Evolutionary conservation across 305 asterid genomes (phyloP).

Genomic region (Ruellia speciosa): DNA sequence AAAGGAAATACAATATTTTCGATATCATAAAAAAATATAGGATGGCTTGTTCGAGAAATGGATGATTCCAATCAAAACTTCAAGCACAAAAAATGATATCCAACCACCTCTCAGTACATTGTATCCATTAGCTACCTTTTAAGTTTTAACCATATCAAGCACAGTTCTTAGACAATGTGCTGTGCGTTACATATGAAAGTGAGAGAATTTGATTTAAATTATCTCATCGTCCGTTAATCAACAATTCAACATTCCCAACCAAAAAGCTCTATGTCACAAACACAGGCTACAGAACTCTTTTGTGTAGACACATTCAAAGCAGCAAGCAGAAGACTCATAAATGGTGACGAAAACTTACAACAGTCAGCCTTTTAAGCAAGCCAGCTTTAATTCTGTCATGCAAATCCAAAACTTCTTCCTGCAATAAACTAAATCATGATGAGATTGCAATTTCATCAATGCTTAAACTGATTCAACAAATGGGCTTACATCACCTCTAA

Average conservation of each 20-base stretch:
- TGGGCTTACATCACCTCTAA: conserved; percentile 11
- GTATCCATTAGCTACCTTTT: no score
- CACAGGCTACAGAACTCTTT: conserved; percentile 10
- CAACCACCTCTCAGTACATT: no score
- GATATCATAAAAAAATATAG: no score
- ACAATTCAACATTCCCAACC: not conserved
- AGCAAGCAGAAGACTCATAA: conserved; percentile 17
- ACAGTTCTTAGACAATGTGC: no score
- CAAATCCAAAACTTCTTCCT: conserved; percentile 81
- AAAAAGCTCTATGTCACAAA: conserved; percentile 15
- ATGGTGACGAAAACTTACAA: conserved; percentile 46
- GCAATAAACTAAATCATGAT: conserved; percentile 24
- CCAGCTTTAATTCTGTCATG: conserved; percentile 66
- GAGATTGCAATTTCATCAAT: conserved; percentile 15
- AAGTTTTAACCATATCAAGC: no score
- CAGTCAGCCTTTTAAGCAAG: conserved; percentile 48
- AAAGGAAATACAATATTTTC: no score
- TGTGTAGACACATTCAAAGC: conserved; percentile 5
- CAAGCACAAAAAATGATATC: no score
- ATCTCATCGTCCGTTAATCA: not conserved
- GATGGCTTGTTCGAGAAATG: no score
- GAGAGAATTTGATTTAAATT: no score
- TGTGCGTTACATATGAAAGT: no score
- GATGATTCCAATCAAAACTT: no score
- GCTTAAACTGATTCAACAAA: conserved; percentile 15